Conservation (phyloP, 345 rosid species). For the Hibiscus trionum region DNA sequence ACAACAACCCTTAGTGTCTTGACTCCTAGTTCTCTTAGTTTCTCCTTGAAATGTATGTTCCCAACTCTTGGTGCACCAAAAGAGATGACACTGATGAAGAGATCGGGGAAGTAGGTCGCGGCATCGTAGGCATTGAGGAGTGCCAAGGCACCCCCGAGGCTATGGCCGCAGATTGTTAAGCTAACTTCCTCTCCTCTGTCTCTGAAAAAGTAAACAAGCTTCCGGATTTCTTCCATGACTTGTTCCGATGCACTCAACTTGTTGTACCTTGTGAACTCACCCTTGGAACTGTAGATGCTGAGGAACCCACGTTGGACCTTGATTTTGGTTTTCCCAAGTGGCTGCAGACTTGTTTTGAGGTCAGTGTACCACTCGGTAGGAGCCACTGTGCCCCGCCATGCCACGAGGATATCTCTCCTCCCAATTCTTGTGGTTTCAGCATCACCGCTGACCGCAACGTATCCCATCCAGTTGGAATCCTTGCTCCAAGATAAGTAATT, state of each 20-base stretch:
- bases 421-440: constrained; percentile 47
- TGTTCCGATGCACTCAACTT: constrained; percentile 53
- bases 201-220: constrained; percentile 23
- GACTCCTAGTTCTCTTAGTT: constrained; percentile 35
- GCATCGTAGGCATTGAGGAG: constrained; percentile 54
- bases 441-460: constrained; percentile 48
- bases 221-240: constrained; percentile 44
- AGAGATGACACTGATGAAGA: constrained; percentile 42
- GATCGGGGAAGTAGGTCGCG: constrained; percentile 26
- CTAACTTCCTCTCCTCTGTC: constrained; percentile 48
- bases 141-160: constrained; percentile 62
- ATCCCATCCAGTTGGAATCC: constrained; percentile 75
- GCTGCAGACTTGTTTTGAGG: constrained; percentile 1
- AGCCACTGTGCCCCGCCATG: constrained; percentile 64
- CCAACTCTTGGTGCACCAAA: constrained; percentile 68
- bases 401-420: constrained; percentile 52
- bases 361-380: constrained; percentile 61
- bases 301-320: constrained; percentile 53
- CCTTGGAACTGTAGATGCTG: constrained; percentile 42
- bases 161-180: constrained; percentile 50
- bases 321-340: constrained; percentile 23
- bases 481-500: constrained; percentile 47
- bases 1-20: constrained; percentile 41
- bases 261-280: constrained; percentile 42
- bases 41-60: constrained; percentile 48